A percentile compares a stretch with the other conserved stretches of the same genome.
Evolutionary conservation across 441 rosid species (phyloP).

Genomic region (Arabidopsis hybrid): DNA sequence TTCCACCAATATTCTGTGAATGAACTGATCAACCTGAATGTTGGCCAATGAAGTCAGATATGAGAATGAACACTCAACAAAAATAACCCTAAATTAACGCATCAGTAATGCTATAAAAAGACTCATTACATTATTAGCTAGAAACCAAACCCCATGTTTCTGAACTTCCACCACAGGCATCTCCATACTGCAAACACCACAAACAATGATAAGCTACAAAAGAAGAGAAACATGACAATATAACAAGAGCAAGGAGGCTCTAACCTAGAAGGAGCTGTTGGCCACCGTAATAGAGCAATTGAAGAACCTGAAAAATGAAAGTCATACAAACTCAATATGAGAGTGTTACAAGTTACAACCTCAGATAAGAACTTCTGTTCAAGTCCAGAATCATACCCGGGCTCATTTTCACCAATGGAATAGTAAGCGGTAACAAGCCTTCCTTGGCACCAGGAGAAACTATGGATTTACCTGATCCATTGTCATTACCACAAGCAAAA

Average conservation of each 20-base stretch:
- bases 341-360: slow-evolving; percentile 1
- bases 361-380: slow-evolving; percentile 8
- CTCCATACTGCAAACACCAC: slow-evolving; percentile 68
- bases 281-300: slow-evolving; percentile 87
- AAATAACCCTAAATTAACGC: slow-evolving; percentile 19
- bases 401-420: slow-evolving; percentile 68
- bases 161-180: slow-evolving; percentile 91
- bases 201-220: slow-evolving; percentile 31
- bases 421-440: slow-evolving; percentile 80
- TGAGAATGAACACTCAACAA: slow-evolving; percentile 14
- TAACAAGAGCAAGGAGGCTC: slow-evolving; percentile 17
- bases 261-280: slow-evolving; percentile 83
- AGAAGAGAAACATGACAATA: slow-evolving; percentile 19
- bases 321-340: slow-evolving; percentile 1
- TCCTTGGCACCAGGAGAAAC: slow-evolving; percentile 79
- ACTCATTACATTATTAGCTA: slow-evolving; percentile 76
- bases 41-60: slow-evolving; percentile 24
- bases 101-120: slow-evolving; percentile 14
- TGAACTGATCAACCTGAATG: slow-evolving; percentile 77
- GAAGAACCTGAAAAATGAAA: slow-evolving; percentile 49
- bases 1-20: slow-evolving; percentile 80
- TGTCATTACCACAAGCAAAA: slow-evolving; percentile 17
- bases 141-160: slow-evolving; percentile 80
- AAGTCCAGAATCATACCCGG: slow-evolving; percentile 54
- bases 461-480: slow-evolving; percentile 63